Evolutionary conservation across 257 asterid species (phyloP), one percentile per base, ranked within the genome.

Genomic region (Nemophila menziesii): DNA sequence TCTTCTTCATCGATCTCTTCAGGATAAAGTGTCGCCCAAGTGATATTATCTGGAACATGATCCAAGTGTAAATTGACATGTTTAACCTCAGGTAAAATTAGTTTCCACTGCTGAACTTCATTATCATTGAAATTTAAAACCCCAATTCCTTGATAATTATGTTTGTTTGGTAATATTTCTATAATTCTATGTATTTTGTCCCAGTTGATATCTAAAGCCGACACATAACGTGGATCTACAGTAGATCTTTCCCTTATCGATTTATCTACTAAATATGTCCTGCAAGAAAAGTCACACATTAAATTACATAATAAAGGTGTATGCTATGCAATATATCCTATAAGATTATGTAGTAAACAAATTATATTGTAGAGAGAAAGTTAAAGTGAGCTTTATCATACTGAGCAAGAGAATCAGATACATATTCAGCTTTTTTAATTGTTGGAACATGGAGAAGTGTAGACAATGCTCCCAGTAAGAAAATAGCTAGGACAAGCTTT

Each of bases 1-100:
- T 85, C 92, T 61, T 90, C 98, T 66, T 90, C 96, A 26, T 90
- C 98, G 29, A 90, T 62, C 96, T 94, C 81, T 68, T 90, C 96
- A 0, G 98, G 98, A 46, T 76, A 90, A 14, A 90, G 33, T 39
- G 96, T 58, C 46, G 84, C 94, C 98, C 98, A 90, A 19, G 93
- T 79, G 22, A 77, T 48, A 42, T 78, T 69, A 9, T 43, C 48
- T 1, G 80, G 73, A 67, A 60, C 80, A 15, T 57, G 43, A 51
- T 89, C 76, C 63, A 82, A 62, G 52, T 43, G 56, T 18, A 89
- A 74, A 17, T 52, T 42, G 21, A 75, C 75, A 24, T 73, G 89
- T 62, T 89, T 95, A 33, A 79, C 71, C 20, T 84, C 95, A 4
- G 86, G 93, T 29, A 84, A 57, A 19, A 78, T 50, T 34, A 52